phyloP scores from a whole-genome alignment of 352 stramenopile genomes.

The Globisporangium nagaii region DNA sequence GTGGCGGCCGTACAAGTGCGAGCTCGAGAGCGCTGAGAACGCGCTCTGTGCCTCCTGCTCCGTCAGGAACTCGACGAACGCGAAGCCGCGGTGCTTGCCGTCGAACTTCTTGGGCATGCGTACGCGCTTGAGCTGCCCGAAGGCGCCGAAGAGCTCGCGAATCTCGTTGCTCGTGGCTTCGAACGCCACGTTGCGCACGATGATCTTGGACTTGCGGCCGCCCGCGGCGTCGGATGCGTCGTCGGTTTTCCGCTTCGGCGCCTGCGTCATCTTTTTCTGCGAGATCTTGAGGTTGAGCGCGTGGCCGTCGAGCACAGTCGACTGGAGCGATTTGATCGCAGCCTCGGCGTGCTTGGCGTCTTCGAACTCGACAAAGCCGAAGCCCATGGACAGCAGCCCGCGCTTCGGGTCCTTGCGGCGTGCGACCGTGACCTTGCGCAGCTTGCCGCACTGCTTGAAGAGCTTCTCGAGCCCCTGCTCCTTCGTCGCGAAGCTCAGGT shows the following conservation, averaged over 20 bases:
- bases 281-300: slow-evolving; percentile 93
- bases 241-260: slow-evolving; percentile 33
- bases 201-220: slow-evolving; percentile 92
- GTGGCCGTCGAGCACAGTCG: slow-evolving; percentile 93
- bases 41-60: slow-evolving; percentile 93
- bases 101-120: slow-evolving; percentile 99
- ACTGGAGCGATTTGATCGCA: slow-evolving; percentile 70
- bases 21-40: slow-evolving; percentile 90
- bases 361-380: slow-evolving; percentile 98
- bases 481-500: slow-evolving; percentile 97
- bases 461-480: slow-evolving; percentile 83
- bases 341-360: slow-evolving; percentile 83
- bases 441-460: slow-evolving; percentile 56
- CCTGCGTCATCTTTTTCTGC: slow-evolving; percentile 70
- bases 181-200: slow-evolving; percentile 98
- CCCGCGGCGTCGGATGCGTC: slow-evolving; percentile 25
- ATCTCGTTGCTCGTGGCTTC: slow-evolving; percentile 96
- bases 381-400: slow-evolving; percentile 94
- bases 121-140: slow-evolving; percentile 96
- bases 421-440: slow-evolving; percentile 87
- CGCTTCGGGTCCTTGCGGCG: slow-evolving; percentile 77
- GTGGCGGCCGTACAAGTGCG: slow-evolving; percentile 98
- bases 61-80: slow-evolving; percentile 98
- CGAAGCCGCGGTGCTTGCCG: slow-evolving; percentile 95
- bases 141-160: slow-evolving; percentile 95